Evolutionary conservation across 2,329 filamentous ascomycete species (phyloP), one percentile per base, ranked within the genome.

Genomic region (Lachnellula arida): DNA sequence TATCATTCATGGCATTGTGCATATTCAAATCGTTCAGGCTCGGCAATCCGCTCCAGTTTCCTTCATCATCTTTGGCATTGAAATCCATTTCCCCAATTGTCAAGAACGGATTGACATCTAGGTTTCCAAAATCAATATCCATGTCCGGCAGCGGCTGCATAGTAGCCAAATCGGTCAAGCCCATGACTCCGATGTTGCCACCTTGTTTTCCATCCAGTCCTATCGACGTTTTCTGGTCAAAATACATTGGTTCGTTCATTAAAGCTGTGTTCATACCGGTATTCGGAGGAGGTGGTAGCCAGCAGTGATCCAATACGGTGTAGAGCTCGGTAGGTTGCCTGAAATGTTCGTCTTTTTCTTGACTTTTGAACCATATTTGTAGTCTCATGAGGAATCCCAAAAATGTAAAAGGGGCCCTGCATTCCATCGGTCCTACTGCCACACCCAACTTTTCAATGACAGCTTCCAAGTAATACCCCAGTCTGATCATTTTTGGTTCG

Each of bases 371-470:
- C 86, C 87, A 89, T 17, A 77, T 79, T 28, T 81, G 79, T 25
- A 90, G 73, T 81, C 89, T 84, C 54, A 79, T 76, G 9, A 90
- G 72, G 5, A 90, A 81, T 35, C 88, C 75, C 1, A 86, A 74
- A 58, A 91, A 90, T 68, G 88, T 89, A 54, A 78, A 76, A 0
- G 85, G 82, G 0, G 85, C 82, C 1, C 85, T 77, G 51, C 81
- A 87, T 55, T 79, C 79, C 54, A 85, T 81, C 0, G 78, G 78
- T 4, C 80, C 81, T 0, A 85, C 84, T 0, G 84, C 79, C 32
- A 78, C 76, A 51, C 79, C 77, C 60, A 92, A 85, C 65, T 86
- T 85, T 1, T 83, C 77, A 1, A 89, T 80, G n/a, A 91, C 74
- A 11, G 76, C 77, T 57, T 88, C 82, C 4, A 93, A 76, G 66